Evolutionary conservation across 129 eudicot species (phyloP).

Genomic region (Escallonia herrerae): DNA sequence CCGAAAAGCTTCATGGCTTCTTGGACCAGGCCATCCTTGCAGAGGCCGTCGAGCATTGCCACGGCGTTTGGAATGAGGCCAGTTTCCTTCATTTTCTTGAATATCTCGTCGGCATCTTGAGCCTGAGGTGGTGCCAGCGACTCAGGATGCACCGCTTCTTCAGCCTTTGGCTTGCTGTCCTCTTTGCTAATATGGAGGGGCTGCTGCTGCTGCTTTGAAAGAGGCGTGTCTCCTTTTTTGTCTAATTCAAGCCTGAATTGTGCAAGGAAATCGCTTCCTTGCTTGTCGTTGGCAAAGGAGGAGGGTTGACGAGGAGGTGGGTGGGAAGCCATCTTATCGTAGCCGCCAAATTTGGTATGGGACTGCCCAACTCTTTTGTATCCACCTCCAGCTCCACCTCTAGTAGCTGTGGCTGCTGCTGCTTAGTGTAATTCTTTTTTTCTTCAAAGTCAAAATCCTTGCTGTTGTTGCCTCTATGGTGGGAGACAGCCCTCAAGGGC

Average conservation of each 20-base stretch:
- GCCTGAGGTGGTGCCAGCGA: slow-evolving; percentile 41
- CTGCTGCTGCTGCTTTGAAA: neutral
- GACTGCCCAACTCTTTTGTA: neutral
- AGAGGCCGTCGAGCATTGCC: slow-evolving; percentile 86
- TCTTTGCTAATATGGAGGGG: slow-evolving; percentile 10
- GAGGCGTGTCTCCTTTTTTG: slow-evolving; percentile 18
- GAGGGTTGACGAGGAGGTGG: neutral
- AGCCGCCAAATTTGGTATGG: neutral
- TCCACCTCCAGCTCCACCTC: neutral
- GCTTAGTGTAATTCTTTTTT: neutral
- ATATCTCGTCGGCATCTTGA: slow-evolving; percentile 72
- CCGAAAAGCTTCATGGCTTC: slow-evolving; percentile 93
- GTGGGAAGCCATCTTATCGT: slow-evolving; percentile 5
- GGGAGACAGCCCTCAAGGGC: slow-evolving; percentile 7
- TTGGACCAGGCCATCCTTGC: slow-evolving; percentile 82
- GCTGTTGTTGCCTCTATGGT: neutral
- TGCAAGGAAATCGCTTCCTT: slow-evolving; percentile 38
- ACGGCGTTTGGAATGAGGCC: slow-evolving; percentile 94
- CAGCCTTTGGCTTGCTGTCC: neutral
- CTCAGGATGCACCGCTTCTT: neutral
- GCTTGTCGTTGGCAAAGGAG: neutral
- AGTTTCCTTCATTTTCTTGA: slow-evolving; percentile 84
- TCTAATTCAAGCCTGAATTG: slow-evolving; percentile 52
- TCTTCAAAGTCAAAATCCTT: neutral
- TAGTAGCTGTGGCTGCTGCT: neutral